Evolutionary conservation across 1,139 yeast genomes (phyloP).

Genomic region (Nakaseomyces nivariensis): DNA sequence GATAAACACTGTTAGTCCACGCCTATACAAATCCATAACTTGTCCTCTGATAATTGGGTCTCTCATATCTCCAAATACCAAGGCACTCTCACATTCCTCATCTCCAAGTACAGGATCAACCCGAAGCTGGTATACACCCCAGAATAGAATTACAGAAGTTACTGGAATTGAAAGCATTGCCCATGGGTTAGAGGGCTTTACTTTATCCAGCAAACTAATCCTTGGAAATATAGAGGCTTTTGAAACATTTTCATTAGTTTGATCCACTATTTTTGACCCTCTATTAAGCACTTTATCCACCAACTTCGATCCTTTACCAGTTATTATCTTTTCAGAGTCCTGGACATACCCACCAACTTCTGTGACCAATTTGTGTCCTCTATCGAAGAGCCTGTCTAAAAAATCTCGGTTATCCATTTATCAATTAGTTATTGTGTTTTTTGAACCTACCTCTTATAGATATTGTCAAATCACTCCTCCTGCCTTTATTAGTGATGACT

Average conservation of each 20-base stretch:
- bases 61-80: slow-evolving; percentile 28
- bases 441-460: no score
- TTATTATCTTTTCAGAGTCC: slow-evolving; percentile 1
- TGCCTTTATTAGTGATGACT: no score
- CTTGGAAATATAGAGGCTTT: not conserved
- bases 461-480: no score
- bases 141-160: slow-evolving; percentile 11
- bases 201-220: not conserved
- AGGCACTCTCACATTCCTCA: slow-evolving; percentile 17
- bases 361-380: slow-evolving; percentile 2
- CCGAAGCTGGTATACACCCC: slow-evolving; percentile 11
- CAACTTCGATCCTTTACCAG: not conserved
- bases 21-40: slow-evolving; percentile 28
- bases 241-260: no score
- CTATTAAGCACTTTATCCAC: not conserved
- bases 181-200: not conserved
- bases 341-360: slow-evolving; percentile 2
- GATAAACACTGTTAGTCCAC: slow-evolving; percentile 26
- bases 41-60: slow-evolving; percentile 29
- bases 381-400: slow-evolving; percentile 7
- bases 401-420: slow-evolving; percentile 5
- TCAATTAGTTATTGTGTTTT: no score
- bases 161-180: slow-evolving; percentile 8
- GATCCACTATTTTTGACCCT: not conserved
- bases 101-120: slow-evolving; percentile 11